Evolutionary conservation across 805 yeast species (phyloP).

Genomic region (Suhomyces tanzawaensis): DNA sequence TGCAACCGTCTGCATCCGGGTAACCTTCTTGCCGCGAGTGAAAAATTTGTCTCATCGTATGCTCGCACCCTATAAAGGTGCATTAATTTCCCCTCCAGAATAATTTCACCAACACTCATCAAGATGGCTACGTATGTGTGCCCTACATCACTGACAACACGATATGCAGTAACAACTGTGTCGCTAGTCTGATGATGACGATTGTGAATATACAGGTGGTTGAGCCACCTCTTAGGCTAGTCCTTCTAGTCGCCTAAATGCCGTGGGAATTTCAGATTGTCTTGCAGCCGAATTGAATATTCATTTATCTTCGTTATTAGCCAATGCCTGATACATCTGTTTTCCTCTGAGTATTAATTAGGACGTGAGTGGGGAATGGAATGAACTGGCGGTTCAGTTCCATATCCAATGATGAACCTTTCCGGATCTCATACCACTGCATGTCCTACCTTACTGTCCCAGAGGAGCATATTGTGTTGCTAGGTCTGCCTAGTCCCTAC

Average conservation of each 20-base stretch:
- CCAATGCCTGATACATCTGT: conserved; percentile 45
- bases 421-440: conserved; percentile 20
- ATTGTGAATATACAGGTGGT: not conserved
- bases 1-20: not conserved
- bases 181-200: conserved; percentile 3
- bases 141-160: conserved; percentile 4
- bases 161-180: conserved; percentile 1
- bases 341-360: conserved; percentile 37
- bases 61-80: not conserved
- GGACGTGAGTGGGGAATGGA: conserved; percentile 26
- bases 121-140: conserved; percentile 37
- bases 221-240: not conserved
- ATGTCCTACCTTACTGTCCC: conserved; percentile 1
- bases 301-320: conserved; percentile 26
- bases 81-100: not conserved
- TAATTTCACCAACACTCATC: conserved; percentile 3
- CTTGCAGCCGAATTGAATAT: conserved; percentile 34
- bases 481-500: conserved; percentile 14
- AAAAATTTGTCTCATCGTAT: not conserved
- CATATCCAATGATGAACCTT: conserved; percentile 18
- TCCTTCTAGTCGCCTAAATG: conserved; percentile 6
- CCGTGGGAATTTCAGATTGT: conserved; percentile 42
- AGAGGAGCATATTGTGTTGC: conserved; percentile 10
- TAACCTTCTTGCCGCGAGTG: not conserved
- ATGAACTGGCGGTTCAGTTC: conserved; percentile 44